Base-by-base conservation (phyloP, 768 basidiomycete species). In the Erythrobasidium yunnanense region DNA sequence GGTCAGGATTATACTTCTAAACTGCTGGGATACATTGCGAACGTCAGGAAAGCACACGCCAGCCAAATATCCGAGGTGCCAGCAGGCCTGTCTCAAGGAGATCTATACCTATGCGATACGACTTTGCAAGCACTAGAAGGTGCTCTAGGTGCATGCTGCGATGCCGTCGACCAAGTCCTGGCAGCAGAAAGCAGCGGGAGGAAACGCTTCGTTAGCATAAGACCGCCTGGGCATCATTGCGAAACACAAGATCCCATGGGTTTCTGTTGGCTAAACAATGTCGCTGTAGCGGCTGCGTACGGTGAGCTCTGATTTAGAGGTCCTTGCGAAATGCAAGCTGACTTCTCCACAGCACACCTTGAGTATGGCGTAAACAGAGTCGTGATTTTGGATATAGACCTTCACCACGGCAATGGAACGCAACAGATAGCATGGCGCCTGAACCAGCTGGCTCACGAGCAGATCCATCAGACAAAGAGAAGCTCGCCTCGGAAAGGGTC, bases 261-360 rank as follows among this genome's bases (percentile, higher is more conserved):
- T 0, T 97, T 96, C 75, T 96, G 93, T 76, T 95, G 92, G 71
- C 81, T 95, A 30, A 96, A 96, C 70, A 99, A 97, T 72, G 87
- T 95, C 0, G 85, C 86, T 0, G 81, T 96, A 2, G 91, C 81
- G 0, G 90, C 90, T 32, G 89, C 90, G 15, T 89, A 96, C 73
- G 92, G 90, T 90, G 71, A 42, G 80, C 66, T 2, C 6, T 42
- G 20, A 29, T 13, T 11, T 55, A 57, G 8, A 7, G 8, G 30
- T 33, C 38, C n/a, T 67, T 47, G 42, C 33, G 34, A 20, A 46
- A 22, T 0, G 23, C 4, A 5, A 18, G 17, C 42, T 53, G 45
- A 42, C 2, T n/a, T 23, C 23, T 38, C 8, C n/a, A 4, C 66
- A 93, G 91, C 91, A 0, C 85, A 96, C 75, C 76, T 95, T 13